phyloP scores from a whole-genome alignment of 139 green algal genomes.

The Tetraselmis chui region DNA sequence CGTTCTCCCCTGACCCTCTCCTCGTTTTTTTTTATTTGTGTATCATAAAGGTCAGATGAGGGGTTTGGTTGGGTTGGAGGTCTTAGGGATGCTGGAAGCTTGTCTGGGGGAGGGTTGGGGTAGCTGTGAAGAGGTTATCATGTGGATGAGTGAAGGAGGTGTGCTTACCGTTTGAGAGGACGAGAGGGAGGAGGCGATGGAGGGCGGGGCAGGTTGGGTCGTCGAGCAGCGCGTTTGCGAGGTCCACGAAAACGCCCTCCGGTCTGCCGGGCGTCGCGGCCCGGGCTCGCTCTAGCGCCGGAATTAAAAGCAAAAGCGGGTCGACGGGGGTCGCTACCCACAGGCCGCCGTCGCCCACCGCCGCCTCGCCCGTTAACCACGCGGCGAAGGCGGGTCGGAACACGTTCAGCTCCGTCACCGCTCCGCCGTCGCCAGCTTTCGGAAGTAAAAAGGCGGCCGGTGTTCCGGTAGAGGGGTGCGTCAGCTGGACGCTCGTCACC shows the following conservation, averaged over 20 bases:
- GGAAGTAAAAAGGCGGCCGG: neutral
- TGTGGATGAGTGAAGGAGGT: too few species aligned
- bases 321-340: neutral
- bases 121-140: too few species aligned
- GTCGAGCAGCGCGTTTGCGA: neutral
- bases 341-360: neutral
- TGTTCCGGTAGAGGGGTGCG: neutral
- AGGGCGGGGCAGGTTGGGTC: neutral
- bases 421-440: too few species aligned
- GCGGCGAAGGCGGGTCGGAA: neutral
- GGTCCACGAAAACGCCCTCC: neutral
- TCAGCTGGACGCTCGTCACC: neutral
- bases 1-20: too few species aligned
- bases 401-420: neutral
- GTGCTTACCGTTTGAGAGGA: too few species aligned
- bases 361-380: neutral
- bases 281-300: neutral
- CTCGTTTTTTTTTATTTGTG: too few species aligned
- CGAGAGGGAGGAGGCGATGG: too few species aligned
- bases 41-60: too few species aligned
- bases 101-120: too few species aligned
- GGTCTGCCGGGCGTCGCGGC: neutral
- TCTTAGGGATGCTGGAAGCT: too few species aligned
- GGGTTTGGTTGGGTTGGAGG: too few species aligned
- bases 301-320: neutral